Evolutionary conservation across 2,329 filamentous ascomycete genomes (phyloP).

Genomic region (Neoascochyta sp.): DNA sequence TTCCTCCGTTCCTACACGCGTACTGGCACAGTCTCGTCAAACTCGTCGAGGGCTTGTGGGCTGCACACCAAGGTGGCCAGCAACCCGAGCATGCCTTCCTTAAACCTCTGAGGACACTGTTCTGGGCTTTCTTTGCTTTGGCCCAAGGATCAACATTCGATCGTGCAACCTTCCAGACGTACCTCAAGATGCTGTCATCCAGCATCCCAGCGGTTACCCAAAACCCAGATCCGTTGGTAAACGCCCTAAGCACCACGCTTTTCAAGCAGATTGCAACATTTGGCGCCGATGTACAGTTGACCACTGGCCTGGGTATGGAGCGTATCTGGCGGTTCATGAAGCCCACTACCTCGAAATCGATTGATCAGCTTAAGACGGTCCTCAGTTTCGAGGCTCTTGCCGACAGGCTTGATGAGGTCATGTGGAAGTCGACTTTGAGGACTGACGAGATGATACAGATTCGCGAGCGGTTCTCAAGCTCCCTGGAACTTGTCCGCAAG

Average conservation of each 20-base stretch:
- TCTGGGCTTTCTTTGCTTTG: slow-evolving; percentile 49
- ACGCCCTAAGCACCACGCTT: slow-evolving; percentile 23
- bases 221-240: slow-evolving; percentile 14
- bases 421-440: slow-evolving; percentile 34
- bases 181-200: slow-evolving; percentile 41
- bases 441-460: slow-evolving; percentile 37
- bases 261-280: slow-evolving; percentile 48
- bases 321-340: slow-evolving; percentile 69
- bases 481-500: slow-evolving; percentile 29
- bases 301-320: slow-evolving; percentile 77
- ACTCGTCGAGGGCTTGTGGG: slow-evolving; percentile 15
- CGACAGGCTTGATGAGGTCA: slow-evolving; percentile 44
- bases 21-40: slow-evolving; percentile 21
- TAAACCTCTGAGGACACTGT: slow-evolving; percentile 38
- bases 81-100: slow-evolving; percentile 14
- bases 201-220: slow-evolving; percentile 7
- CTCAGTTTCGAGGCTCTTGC: slow-evolving; percentile 45
- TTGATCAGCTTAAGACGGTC: slow-evolving; percentile 38
- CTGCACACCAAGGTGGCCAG: slow-evolving; percentile 6
- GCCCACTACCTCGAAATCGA: slow-evolving; percentile 51
- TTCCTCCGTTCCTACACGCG: slow-evolving; percentile 29
- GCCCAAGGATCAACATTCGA: slow-evolving; percentile 45
- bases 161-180: slow-evolving; percentile 53
- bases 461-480: slow-evolving; percentile 32
- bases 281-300: slow-evolving; percentile 65